phyloP scores from a whole-genome alignment of 2,329 filamentous ascomycete species.

The Trichophyton mentagrophytes region DNA sequence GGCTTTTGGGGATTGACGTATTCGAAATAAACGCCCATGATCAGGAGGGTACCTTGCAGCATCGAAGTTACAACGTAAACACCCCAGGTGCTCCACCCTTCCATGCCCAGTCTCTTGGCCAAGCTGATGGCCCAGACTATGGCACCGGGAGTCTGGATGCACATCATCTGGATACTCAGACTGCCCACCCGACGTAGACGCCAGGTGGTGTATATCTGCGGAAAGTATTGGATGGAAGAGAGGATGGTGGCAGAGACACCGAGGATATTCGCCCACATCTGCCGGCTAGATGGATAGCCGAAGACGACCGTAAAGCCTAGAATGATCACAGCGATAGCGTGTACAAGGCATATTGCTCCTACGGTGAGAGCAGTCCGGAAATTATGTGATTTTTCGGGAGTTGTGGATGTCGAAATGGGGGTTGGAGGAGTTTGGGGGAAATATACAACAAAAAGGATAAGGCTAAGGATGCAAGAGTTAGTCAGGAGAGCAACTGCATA shows the following conservation, averaged over 20 bases:
- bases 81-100: conserved; percentile 92
- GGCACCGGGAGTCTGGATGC: conserved; percentile 88
- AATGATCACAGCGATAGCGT: conserved; percentile 58
- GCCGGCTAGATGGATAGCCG: conserved; percentile 50
- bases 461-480: conserved; percentile 39
- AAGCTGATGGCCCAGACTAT: conserved; percentile 81
- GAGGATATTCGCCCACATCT: conserved; percentile 71
- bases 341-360: conserved; percentile 57
- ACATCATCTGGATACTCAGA: conserved; percentile 94
- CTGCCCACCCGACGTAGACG: conserved; percentile 74
- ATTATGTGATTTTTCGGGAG: conserved; percentile 41
- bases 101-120: conserved; percentile 61
- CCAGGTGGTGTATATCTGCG: conserved; percentile 89
- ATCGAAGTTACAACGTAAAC: conserved; percentile 76
- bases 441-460: conserved; percentile 88
- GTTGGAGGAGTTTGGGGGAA: conserved; percentile 54
- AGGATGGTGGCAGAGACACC: conserved; percentile 67
- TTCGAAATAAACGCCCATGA: conserved; percentile 65
- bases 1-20: conserved; percentile 36
- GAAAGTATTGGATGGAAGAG: conserved; percentile 80
- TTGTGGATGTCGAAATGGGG: conserved; percentile 31
- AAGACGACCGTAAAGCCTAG: conserved; percentile 53
- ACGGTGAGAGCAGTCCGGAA: conserved; percentile 72
- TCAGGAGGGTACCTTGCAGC: conserved; percentile 69
- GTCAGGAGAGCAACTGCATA: not conserved